These are phyloP conservation scores for Corymbia maculata DNA, from an alignment of 345 rosid genomes.

Conservation along the genomic window DNA sequence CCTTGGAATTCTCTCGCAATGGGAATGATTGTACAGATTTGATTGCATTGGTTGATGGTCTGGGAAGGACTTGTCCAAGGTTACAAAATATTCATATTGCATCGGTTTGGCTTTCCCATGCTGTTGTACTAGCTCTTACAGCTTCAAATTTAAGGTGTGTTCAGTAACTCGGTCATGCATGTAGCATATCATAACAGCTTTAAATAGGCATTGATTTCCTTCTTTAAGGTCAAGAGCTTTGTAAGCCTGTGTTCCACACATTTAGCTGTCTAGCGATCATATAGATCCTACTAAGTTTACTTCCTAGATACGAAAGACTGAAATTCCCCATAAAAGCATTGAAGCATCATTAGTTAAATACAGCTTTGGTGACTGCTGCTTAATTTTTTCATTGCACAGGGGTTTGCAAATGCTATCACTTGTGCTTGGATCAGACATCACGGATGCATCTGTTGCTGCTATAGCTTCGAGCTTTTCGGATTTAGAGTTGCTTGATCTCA, in stretches of 20 bases:
- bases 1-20: constrained; percentile 75
- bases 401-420: constrained; percentile 86
- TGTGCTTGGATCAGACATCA: constrained; percentile 83
- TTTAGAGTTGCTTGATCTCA: constrained; percentile 87
- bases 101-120: constrained; percentile 72
- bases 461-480: constrained; percentile 68
- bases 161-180: background rate
- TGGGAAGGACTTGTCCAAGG: constrained; percentile 70
- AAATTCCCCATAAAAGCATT: background rate
- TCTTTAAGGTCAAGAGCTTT: background rate
- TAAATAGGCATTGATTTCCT: background rate
- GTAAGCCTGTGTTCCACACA: background rate
- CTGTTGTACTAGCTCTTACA: constrained; percentile 76
- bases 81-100: constrained; percentile 85
- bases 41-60: constrained; percentile 44
- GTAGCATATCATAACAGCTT: background rate
- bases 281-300: background rate
- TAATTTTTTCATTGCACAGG: constrained; percentile 28
- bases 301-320: background rate
- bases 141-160: constrained; percentile 70
- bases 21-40: constrained; percentile 78
- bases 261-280: background rate
- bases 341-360: background rate
- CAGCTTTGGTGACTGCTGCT: background rate
- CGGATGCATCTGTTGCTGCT: constrained; percentile 93